Conservation (phyloP, 78 protist species). For the Creolimax fragrantissima region DNA sequence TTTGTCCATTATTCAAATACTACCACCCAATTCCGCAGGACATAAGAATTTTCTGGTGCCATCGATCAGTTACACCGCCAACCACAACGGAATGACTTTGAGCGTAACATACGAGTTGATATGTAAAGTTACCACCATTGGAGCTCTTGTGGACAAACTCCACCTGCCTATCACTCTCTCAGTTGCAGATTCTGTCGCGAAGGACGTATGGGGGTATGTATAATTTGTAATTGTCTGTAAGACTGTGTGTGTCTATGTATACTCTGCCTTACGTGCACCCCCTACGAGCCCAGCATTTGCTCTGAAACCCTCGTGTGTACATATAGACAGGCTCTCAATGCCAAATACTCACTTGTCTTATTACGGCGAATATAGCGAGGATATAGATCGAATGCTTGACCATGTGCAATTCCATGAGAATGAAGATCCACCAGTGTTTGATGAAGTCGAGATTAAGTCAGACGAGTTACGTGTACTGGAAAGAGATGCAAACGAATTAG, state of each 20-base stretch:
- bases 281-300: too few relatives aligned
- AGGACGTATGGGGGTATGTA: background rate
- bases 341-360: too few relatives aligned
- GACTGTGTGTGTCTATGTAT: too few relatives aligned
- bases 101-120: background rate
- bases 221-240: too few relatives aligned
- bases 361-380: background rate
- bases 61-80: background rate
- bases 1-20: too few relatives aligned
- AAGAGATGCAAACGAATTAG: background rate
- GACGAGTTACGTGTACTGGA: background rate
- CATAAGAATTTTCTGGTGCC: background rate
- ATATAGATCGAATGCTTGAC: background rate
- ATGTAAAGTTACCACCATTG: background rate
- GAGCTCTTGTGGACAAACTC: background rate
- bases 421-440: background rate
- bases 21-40: too few relatives aligned
- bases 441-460: background rate
- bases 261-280: too few relatives aligned
- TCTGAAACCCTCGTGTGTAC: too few relatives aligned
- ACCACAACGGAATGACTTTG: background rate
- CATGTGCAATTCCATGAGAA: background rate
- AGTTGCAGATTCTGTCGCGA: background rate
- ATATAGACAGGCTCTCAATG: too few relatives aligned
- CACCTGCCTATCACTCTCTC: background rate